Conservation (phyloP, 305 asterid species). For the Stenogyne calaminthoides region DNA sequence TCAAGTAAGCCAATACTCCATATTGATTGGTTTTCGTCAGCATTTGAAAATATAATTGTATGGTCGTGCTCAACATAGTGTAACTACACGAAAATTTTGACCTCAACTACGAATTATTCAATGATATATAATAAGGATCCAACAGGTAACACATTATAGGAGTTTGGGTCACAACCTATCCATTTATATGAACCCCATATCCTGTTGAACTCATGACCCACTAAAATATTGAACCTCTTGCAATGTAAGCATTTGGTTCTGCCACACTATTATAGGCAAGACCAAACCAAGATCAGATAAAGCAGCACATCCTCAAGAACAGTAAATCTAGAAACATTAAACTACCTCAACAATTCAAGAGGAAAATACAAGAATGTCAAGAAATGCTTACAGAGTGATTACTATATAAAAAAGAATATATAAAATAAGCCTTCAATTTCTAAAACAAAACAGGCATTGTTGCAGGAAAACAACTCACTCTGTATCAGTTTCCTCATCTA, state of each 20-base stretch:
- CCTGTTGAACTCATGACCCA: slow-evolving; percentile 8
- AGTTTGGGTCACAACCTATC: neutral
- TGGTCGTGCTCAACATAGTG: neutral
- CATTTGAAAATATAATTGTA: slow-evolving; percentile 11
- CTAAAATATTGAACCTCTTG: neutral
- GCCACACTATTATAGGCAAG: neutral
- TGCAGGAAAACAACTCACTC: slow-evolving; percentile 63
- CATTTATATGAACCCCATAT: slow-evolving; percentile 3
- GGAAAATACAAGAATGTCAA: neutral
- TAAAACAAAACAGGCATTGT: slow-evolving; percentile 24
- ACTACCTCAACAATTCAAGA: neutral
- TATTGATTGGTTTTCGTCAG: slow-evolving; percentile 7
- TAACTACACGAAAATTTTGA: neutral
- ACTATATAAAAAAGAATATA: slow-evolving; percentile 1
- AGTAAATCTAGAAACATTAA: slow-evolving; percentile 1
- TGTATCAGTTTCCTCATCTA: slow-evolving; percentile 96
- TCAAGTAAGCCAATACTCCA: slow-evolving; percentile 3
- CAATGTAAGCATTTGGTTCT: slow-evolving; percentile 7
- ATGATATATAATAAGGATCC: slow-evolving; percentile 1
- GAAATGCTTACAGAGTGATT: neutral
- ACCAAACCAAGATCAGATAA: slow-evolving; percentile 19
- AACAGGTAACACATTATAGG: slow-evolving; percentile 8
- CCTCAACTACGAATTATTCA: neutral
- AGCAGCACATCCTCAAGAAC: slow-evolving; percentile 19
- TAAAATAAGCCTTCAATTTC: slow-evolving; percentile 22